These are phyloP conservation scores for Colletotrichum australisinense DNA, from an alignment of 2,329 filamentous ascomycete genomes.

Conservation along the genomic window DNA sequence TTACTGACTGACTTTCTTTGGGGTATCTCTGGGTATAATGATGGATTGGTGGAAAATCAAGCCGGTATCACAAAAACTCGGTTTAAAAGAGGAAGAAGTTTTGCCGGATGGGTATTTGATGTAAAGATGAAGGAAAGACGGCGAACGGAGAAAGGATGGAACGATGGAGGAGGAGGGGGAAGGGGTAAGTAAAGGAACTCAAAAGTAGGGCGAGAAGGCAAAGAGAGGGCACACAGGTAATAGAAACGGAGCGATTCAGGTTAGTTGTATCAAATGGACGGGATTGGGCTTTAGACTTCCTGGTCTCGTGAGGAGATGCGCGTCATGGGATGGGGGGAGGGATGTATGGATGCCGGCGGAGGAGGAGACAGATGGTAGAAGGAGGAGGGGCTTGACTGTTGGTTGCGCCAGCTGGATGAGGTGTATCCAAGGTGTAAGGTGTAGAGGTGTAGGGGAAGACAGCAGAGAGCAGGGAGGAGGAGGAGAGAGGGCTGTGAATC, in stretches of 20 bases:
- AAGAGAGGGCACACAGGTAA: not conserved
- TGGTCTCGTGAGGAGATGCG: slow-evolving; percentile 19
- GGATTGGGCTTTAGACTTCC: slow-evolving; percentile 22
- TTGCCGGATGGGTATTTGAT: slow-evolving; percentile 1
- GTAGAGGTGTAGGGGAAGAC: not conserved
- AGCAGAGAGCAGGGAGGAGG: not conserved
- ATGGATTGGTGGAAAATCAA: not conserved
- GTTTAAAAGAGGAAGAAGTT: not conserved
- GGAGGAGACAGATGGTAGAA: not conserved
- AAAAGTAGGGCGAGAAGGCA: slow-evolving; percentile 3
- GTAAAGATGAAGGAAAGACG: not conserved
- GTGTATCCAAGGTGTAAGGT: too few relatives aligned
- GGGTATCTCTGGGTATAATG: slow-evolving; percentile 20
- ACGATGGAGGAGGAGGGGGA: not conserved
- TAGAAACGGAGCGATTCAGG: slow-evolving; percentile 18
- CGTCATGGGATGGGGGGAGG: slow-evolving; percentile 6
- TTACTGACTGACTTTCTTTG: not conserved
- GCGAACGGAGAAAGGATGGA: not conserved
- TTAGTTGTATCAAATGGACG: slow-evolving; percentile 18
- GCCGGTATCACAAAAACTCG: too few relatives aligned
- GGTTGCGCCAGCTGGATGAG: too few relatives aligned
- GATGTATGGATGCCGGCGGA: not conserved
- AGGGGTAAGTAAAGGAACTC: not conserved
- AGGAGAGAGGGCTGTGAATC: not conserved
- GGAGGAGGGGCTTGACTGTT: too few relatives aligned